Evolutionary conservation across 139 green algal species (phyloP).

Genomic region (Tetradesmus obliquus): DNA sequence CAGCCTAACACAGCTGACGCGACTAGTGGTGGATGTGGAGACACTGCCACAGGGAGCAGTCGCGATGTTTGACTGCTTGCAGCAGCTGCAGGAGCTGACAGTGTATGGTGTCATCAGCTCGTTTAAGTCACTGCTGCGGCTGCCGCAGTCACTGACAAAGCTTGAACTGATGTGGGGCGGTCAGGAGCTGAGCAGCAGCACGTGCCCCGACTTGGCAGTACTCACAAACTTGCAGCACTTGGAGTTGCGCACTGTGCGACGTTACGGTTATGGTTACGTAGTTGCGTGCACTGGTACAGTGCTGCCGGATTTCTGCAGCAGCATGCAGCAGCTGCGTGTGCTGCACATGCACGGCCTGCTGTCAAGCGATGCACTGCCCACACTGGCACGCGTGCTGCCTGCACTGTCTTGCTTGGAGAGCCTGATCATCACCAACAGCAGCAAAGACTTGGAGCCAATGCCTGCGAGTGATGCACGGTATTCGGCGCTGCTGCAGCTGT

Average conservation of each 20-base stretch:
- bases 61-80: neutral
- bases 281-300: neutral
- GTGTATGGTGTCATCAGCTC: neutral
- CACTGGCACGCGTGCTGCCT: neutral
- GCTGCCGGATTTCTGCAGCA: neutral
- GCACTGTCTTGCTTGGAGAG: neutral
- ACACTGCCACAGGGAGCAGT: neutral
- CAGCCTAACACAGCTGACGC: neutral
- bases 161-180: neutral
- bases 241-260: neutral
- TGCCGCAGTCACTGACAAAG: neutral
- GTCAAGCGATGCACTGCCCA: neutral
- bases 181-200: neutral
- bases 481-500: neutral
- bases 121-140: neutral
- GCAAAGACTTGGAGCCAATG: neutral
- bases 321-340: neutral
- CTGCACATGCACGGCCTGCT: neutral
- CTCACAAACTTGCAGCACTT: neutral
- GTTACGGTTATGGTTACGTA: neutral
- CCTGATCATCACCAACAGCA: neutral
- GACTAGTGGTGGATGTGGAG: neutral
- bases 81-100: neutral
- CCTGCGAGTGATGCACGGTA: neutral
- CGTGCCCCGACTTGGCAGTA: neutral